Evolutionary conservation across 2,329 filamentous ascomycete species (phyloP).

Genomic region (Alternaria arborescens): DNA sequence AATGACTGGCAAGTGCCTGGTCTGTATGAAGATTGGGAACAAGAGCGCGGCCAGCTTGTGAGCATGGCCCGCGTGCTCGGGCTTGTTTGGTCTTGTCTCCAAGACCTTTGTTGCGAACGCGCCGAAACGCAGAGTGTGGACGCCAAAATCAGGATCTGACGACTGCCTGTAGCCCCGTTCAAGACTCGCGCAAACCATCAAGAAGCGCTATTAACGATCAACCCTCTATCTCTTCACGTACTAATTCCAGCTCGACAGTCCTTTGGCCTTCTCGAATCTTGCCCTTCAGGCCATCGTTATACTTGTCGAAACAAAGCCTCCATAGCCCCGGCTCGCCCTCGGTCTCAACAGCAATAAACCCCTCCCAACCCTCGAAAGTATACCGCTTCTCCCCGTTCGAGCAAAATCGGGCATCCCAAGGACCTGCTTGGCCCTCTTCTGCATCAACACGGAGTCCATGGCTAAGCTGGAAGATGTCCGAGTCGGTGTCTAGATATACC

Average conservation of each 20-base stretch:
- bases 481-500: constrained; percentile 70
- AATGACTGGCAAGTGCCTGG: neutral
- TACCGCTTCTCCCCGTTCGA: constrained; percentile 66
- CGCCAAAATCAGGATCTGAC: neutral
- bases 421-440: constrained; percentile 59
- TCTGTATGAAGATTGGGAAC: neutral
- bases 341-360: constrained; percentile 63
- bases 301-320: constrained; percentile 60
- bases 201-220: neutral
- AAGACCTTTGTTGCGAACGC: neutral
- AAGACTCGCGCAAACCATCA: neutral
- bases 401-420: constrained; percentile 72
- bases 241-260: constrained; percentile 29
- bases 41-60: neutral
- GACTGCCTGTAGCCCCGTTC: neutral
- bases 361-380: constrained; percentile 63
- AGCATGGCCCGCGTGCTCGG: neutral
- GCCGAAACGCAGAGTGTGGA: neutral
- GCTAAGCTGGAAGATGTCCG: constrained; percentile 46
- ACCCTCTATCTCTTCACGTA: constrained; percentile 21
- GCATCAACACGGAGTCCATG: constrained; percentile 69
- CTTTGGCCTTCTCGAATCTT: constrained; percentile 37
- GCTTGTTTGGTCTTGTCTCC: neutral
- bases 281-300: constrained; percentile 54
- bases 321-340: constrained; percentile 58